Base-by-base conservation (phyloP, 2,329 filamentous ascomycete genomes). In the Berkeleyomyces rouxiae region DNA sequence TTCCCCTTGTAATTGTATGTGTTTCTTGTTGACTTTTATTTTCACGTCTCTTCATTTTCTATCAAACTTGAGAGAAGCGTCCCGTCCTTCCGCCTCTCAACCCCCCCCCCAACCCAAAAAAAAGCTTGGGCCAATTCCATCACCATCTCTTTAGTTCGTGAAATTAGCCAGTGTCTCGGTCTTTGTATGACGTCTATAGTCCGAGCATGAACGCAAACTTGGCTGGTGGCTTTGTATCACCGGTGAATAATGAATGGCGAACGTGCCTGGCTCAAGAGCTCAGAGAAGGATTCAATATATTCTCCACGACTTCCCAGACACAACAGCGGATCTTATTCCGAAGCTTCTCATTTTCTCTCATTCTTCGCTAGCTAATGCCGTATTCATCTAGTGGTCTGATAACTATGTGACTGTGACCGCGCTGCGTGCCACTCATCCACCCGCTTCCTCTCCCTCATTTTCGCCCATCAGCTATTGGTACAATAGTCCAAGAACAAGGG, bases 241-340 rank as follows among this genome's bases (percentile, higher is more conserved):
- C 23, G 51, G 16, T 36, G 13, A 13, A 7, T 13, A 55, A 11
- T 51, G 47, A 36, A 13, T 31, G 36, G 33, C n/a, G 13, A 37
- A 37, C 23, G 36, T 55, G n/a, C 33, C 51, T 55, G 33, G 51
- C 33, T 55, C 36, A 31, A 37, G 11, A 36, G 37, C 9, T 13
- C 51, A 36, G 51, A 55, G 36, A 55, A 55, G 51, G 51, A 55
- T 55, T 39, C 33, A 55, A 55, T 55, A 55, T 55, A 55, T 55
- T 55, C 51, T 55, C 51, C 37, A n/a, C 23, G 47, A 16, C 13
- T 55, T 13, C 11, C 13, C n/a, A 37, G 9, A 33, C 36, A 10
- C 16, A 55, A 31, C 31, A n/a, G 49, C 33, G 49, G 49, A 37
- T 55, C 23, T 55, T 55, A 39, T 55, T 55, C 49, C 49, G 49